Evolutionary conservation across 305 asterid species (phyloP), one percentile per base, ranked within the genome.

Genomic region (Stenogyne calaminthoides): DNA sequence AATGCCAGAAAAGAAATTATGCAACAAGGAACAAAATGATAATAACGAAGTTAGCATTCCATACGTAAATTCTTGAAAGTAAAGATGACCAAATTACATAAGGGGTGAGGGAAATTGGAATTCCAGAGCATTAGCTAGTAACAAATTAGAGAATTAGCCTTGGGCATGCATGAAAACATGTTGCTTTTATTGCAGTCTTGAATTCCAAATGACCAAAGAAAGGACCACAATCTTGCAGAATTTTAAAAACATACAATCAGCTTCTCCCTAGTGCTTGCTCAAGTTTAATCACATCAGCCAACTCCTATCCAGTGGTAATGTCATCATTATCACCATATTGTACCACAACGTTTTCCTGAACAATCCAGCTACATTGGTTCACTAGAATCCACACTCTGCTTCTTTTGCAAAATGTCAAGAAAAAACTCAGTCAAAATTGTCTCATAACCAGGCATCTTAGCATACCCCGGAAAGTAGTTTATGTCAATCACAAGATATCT

Each of bases 391-490:
- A 15, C 67, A 72, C 49, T 72, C 67, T 73, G 55, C 79, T 82
- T 82, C 71, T 66, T 65, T 76, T 72, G 76, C 76, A 79, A 75
- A 74, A 81, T 56, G 69, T 83, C 96, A 11, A 87, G 87, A 74
- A 94, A 85, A 75, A 91, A 94, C 69, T 86, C 90, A n/a, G 92
- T 88, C 77, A 94, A 60, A 55, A 92, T 62, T 27, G 78, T 73
- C 80, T 92, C 98, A 56, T 84, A 92, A 15, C 65, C 29, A 0
- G 96, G 97, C 85, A 95, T 76, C 85, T 95, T 95, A 0, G 92
- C 95, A 69, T 86, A 95, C n/a, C 97, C 98, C 0, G 98, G 99
- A 67, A 95, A 90, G 87, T 90, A 92, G 71, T 95, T 92, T 18
- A 94, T 92, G 79, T 94, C 99, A 22, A 94, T 90, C 6, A 92